Evolutionary conservation across 495 filamentous ascomycete species (phyloP).

Genomic region (Aspergillus incahuasiensis): DNA sequence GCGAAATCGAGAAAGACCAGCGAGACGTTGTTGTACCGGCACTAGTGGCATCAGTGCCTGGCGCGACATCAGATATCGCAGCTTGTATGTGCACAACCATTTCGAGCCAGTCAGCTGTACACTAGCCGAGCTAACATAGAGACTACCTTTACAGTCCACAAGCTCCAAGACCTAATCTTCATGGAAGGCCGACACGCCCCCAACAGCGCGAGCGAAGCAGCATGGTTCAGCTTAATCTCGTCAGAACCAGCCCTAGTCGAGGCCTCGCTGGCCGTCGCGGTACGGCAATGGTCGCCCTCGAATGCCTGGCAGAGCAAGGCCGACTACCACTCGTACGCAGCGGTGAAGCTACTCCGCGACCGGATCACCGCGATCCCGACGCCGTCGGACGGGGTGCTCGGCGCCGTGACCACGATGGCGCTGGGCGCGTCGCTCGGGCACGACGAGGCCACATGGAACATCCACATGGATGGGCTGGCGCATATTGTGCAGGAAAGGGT

Average conservation of each 20-base stretch:
- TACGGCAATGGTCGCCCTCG: slow-evolving; percentile 14
- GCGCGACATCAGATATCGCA: background rate
- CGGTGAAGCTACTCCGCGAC: slow-evolving; percentile 1
- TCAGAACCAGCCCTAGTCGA: slow-evolving; percentile 24
- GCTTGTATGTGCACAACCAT: background rate
- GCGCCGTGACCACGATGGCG: slow-evolving; percentile 23
- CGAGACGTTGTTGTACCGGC: background rate
- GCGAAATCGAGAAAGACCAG: background rate
- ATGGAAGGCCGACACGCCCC: slow-evolving; percentile 9
- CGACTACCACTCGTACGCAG: background rate
- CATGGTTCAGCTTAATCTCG: slow-evolving; percentile 18
- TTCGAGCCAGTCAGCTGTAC: no score
- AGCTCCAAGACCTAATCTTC: slow-evolving; percentile 8
- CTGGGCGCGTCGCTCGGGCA: slow-evolving; percentile 18
- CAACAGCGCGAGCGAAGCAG: slow-evolving; percentile 14
- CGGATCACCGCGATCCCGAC: slow-evolving; percentile 11
- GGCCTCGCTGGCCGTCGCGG: slow-evolving; percentile 20
- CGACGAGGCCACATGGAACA: slow-evolving; percentile 18
- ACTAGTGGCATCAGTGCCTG: background rate
- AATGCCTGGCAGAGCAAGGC: slow-evolving; percentile 8
- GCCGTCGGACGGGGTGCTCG: slow-evolving; percentile 20
- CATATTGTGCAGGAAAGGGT: slow-evolving; percentile 20
- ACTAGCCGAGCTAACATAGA: background rate
- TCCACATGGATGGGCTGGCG: slow-evolving; percentile 25
- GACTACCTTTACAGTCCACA: slow-evolving; percentile 1